Base-by-base conservation (phyloP, 2,329 filamentous ascomycete species). In the Rosellinia necatrix region DNA sequence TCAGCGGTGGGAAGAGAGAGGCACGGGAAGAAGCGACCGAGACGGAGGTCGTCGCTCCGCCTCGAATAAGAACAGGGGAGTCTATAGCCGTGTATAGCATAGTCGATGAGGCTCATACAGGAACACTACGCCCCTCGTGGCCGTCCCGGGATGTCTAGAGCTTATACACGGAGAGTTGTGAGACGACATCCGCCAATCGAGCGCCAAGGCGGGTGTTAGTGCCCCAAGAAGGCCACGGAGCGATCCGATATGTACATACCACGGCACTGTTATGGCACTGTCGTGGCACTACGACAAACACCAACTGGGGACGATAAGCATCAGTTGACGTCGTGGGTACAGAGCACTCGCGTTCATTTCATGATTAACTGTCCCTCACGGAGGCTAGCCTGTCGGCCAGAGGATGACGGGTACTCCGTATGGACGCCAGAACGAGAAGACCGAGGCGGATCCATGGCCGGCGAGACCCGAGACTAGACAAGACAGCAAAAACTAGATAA, bases 31-130 rank as follows among this genome's bases (percentile, higher is more conserved):
- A 24, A 27, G 6, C 29, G 17, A 12, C 10, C 12, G 25, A 54
- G 46, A 58, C 67, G 66, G 67, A 67, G 62, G 66, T 44, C 60
- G 46, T 58, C 56, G 59, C 60, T 69, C 67, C 67, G 66, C 59
- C 42, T 59, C 58, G 50, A 54, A 60, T 59, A 67, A 61, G 30
- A 42, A 47, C 60, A 63, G 46, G 56, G 58, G 55, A 38, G 47
- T 29, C 53, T 59, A 53, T 65, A 58, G 24, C 40, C 44, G 32
- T 25, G 4, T 9, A 29, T 21, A n/a, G 37, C 22, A 19, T 13
- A 24, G 24, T 44, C 48, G 38, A 49, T 19, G 55, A 58, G 55
- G 24, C 50, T 58, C 55, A 43, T 34, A 21, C 29, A 29, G 21
- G 25, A 49, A 24, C 22, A 2, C 37, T 13, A 27, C 19, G 21